Percentiles rank a stretch among this genome's conserved stretches.
Evolutionary conservation across 2,329 filamentous ascomycete genomes (phyloP).

Genomic region (Pseudocercospora cruenta): DNA sequence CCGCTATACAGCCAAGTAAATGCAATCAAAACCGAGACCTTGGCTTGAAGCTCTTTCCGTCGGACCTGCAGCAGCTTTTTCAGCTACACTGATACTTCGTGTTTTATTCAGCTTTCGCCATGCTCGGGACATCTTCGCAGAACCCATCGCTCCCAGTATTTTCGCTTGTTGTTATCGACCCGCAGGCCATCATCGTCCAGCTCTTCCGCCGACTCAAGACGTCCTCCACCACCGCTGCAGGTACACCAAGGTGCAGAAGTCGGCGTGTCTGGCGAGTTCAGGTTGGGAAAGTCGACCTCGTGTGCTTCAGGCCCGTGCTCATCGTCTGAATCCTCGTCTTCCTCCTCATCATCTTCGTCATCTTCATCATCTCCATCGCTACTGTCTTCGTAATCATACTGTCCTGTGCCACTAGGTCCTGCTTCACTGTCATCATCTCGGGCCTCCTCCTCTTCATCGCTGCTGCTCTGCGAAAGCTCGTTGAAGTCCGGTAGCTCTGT

Average conservation of each 20-base stretch:
- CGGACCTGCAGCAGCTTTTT: not conserved
- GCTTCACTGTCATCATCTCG: conserved; percentile 14
- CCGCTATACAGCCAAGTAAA: not conserved
- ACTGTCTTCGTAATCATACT: not conserved
- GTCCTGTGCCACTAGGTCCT: conserved; percentile 4
- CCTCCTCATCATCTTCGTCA: conserved; percentile 14
- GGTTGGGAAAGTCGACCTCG: conserved; percentile 51
- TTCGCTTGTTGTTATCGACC: conserved; percentile 55
- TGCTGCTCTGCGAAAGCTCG: conserved; percentile 39
- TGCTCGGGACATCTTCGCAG: conserved; percentile 49
- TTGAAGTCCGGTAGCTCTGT: conserved; percentile 54
- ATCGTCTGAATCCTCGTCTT: conserved; percentile 41
- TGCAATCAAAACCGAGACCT: not conserved
- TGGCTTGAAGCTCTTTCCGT: no score
- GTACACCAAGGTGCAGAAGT: conserved; percentile 52
- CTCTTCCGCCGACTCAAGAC: conserved; percentile 47
- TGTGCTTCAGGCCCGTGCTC: conserved; percentile 45
- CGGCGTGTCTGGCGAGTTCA: conserved; percentile 47
- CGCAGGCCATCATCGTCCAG: conserved; percentile 54
- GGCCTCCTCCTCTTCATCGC: conserved; percentile 18
- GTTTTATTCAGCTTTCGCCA: conserved; percentile 20
- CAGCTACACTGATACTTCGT: not conserved
- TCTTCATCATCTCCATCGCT: conserved; percentile 22
- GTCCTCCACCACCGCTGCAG: conserved; percentile 43
- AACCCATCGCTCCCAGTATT: conserved; percentile 61